Conservation (phyloP, 2,329 filamentous ascomycete species). For the Hymenoscyphus linearis region DNA sequence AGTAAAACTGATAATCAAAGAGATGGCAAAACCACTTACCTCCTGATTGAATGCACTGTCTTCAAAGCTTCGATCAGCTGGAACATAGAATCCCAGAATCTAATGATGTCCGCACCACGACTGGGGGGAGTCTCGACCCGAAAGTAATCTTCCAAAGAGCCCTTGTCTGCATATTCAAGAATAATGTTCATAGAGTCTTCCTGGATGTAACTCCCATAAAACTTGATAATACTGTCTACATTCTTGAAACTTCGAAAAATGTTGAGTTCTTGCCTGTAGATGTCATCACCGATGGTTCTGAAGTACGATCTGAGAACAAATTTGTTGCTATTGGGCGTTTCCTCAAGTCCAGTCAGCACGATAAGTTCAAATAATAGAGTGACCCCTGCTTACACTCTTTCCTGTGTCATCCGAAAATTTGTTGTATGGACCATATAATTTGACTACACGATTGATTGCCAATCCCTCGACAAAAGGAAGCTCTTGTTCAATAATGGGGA, state of each 20-base stretch:
- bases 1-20: neutral
- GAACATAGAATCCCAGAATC: slow-evolving; percentile 32
- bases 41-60: slow-evolving; percentile 18
- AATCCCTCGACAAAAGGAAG: slow-evolving; percentile 14
- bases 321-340: slow-evolving; percentile 17
- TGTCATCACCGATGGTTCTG: slow-evolving; percentile 14
- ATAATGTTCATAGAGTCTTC: slow-evolving; percentile 30
- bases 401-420: slow-evolving; percentile 10
- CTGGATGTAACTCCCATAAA: slow-evolving; percentile 28
- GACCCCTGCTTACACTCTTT: neutral
- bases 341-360: neutral
- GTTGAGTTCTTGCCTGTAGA: slow-evolving; percentile 27
- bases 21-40: slow-evolving; percentile 8
- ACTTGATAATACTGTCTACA: slow-evolving; percentile 25
- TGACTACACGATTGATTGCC: slow-evolving; percentile 22
- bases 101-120: slow-evolving; percentile 27
- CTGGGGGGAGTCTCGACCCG: slow-evolving; percentile 22
- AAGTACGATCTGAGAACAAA: slow-evolving; percentile 30
- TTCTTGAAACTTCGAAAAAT: slow-evolving; percentile 21
- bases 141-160: slow-evolving; percentile 33
- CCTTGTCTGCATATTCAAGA: slow-evolving; percentile 34
- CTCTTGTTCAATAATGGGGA: slow-evolving; percentile 27
- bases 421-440: slow-evolving; percentile 27
- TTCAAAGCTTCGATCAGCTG: slow-evolving; percentile 28
- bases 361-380: neutral